Conservation (phyloP, 163 green algal species). For the Volvox carteri region DNA sequence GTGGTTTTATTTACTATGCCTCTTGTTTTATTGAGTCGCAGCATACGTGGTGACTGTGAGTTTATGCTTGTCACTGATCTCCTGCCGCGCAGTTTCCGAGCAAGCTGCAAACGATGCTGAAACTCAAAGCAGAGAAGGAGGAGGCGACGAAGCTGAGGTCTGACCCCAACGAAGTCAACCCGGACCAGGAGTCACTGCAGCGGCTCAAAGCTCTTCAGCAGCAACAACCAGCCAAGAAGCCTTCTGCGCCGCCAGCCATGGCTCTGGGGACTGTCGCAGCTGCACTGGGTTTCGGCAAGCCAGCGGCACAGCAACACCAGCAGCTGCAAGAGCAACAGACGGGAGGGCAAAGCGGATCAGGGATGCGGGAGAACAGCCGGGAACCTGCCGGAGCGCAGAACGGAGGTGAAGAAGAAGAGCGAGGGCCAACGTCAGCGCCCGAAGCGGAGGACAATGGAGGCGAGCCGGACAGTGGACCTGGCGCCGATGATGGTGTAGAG, state of each 20-base stretch:
- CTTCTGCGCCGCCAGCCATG: slow-evolving; percentile 71
- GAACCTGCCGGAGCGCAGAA: slow-evolving; percentile 17
- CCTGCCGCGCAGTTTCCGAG: slow-evolving; percentile 76
- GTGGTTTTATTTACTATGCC: no score
- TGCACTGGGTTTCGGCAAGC: slow-evolving; percentile 59
- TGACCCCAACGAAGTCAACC: slow-evolving; percentile 71
- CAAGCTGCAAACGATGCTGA: slow-evolving; percentile 79
- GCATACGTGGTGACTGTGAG: no score
- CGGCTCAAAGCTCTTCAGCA: slow-evolving; percentile 72
- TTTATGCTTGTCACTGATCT: background rate
- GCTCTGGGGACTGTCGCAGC: slow-evolving; percentile 68
- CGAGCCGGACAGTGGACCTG: slow-evolving; percentile 53
- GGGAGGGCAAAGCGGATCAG: background rate
- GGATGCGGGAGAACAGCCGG: background rate
- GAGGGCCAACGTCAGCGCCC: background rate
- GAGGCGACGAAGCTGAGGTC: slow-evolving; percentile 76
- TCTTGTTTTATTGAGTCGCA: no score
- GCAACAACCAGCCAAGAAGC: slow-evolving; percentile 49
- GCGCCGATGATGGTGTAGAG: slow-evolving; percentile 55
- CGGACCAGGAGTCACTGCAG: slow-evolving; percentile 75
- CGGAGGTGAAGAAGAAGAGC: background rate
- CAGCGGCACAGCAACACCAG: background rate
- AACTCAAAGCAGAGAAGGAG: slow-evolving; percentile 80
- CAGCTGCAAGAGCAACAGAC: slow-evolving; percentile 13
- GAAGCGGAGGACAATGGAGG: slow-evolving; percentile 18